A percentile compares a stretch with the other conserved stretches of the same genome.
Conservation (phyloP, 2,329 filamentous ascomycete species). For the Fusarium coffeatum region DNA sequence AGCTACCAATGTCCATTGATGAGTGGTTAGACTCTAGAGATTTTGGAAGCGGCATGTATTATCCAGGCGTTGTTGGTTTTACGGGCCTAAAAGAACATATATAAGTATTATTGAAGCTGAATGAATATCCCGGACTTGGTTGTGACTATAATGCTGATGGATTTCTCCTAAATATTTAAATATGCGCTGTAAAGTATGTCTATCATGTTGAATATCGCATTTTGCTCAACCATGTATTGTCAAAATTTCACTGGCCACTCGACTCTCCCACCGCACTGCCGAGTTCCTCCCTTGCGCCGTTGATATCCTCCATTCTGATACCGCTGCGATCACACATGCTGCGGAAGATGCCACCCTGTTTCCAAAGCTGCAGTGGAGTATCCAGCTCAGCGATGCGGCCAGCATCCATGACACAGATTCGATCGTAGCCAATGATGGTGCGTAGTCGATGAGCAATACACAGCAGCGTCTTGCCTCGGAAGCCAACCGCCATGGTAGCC, state of each 20-base stretch:
- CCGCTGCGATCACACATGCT: slow-evolving; percentile 91
- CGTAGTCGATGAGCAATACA: slow-evolving; percentile 93
- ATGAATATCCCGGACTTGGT: background rate
- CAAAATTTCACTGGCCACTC: slow-evolving; percentile 13
- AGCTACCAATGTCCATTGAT: slow-evolving; percentile 6
- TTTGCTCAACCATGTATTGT: background rate
- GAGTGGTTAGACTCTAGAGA: slow-evolving; percentile 32
- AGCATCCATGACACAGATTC: slow-evolving; percentile 96
- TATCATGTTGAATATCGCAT: background rate
- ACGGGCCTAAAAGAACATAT: slow-evolving; percentile 11
- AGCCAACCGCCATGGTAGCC: slow-evolving; percentile 83
- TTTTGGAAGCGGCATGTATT: slow-evolving; percentile 26
- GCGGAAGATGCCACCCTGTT: slow-evolving; percentile 81
- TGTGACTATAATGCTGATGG: background rate
- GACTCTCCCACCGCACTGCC: slow-evolving; percentile 23
- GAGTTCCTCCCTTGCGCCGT: slow-evolving; percentile 55
- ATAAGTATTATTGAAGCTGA: background rate
- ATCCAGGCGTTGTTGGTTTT: slow-evolving; percentile 33
- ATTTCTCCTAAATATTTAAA: background rate
- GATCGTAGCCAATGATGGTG: slow-evolving; percentile 93
- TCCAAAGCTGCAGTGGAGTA: slow-evolving; percentile 78
- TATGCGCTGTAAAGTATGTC: slow-evolving; percentile 5
- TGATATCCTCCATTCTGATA: slow-evolving; percentile 71
- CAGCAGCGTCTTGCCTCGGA: slow-evolving; percentile 86
- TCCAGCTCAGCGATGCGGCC: slow-evolving; percentile 90